Percentiles rank a stretch among this genome's conserved stretches.
These are phyloP conservation scores for Leccinum ponderosum DNA, from an alignment of 1,284 basidiomycete genomes.

Conservation along the genomic window DNA sequence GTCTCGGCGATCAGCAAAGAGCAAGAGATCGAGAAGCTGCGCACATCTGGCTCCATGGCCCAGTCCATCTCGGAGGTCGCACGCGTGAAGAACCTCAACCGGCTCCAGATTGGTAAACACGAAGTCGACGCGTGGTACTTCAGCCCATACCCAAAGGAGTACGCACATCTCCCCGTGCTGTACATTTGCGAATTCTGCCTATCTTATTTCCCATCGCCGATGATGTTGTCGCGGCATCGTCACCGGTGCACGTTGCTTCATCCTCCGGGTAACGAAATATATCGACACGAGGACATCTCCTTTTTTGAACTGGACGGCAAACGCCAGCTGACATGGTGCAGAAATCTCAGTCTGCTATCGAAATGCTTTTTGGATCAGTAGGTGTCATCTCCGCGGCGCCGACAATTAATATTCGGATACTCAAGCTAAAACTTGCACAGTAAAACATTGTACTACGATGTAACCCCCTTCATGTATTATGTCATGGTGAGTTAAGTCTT, in stretches of 20 bases:
- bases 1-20: constrained; percentile 82
- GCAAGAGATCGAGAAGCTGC: constrained; percentile 97
- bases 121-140: constrained; percentile 99
- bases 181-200: constrained; percentile 99
- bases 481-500: constrained; percentile 74
- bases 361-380: constrained; percentile 99
- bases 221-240: constrained; percentile 91
- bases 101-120: constrained; percentile 93
- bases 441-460: constrained; percentile 99
- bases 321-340: constrained; percentile 94
- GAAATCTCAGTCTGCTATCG: constrained; percentile 93
- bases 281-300: constrained; percentile 93
- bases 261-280: constrained; percentile 99
- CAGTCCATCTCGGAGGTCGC: constrained; percentile 97
- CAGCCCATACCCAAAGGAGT: constrained; percentile 98
- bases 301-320: constrained; percentile 99
- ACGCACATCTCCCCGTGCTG: constrained; percentile 90
- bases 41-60: constrained; percentile 98
- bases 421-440: constrained; percentile 41
- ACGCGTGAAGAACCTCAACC: constrained; percentile 97
- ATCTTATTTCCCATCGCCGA: constrained; percentile 82
- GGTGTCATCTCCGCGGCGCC: constrained; percentile 34
- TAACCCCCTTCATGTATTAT: constrained; percentile 99
- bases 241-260: constrained; percentile 91
- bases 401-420: constrained; percentile 18